Evolutionary conservation across 108 stramenopile genomes (phyloP), one percentile per base, ranked within the genome.

Genomic region (Conticribra weissflogii): DNA sequence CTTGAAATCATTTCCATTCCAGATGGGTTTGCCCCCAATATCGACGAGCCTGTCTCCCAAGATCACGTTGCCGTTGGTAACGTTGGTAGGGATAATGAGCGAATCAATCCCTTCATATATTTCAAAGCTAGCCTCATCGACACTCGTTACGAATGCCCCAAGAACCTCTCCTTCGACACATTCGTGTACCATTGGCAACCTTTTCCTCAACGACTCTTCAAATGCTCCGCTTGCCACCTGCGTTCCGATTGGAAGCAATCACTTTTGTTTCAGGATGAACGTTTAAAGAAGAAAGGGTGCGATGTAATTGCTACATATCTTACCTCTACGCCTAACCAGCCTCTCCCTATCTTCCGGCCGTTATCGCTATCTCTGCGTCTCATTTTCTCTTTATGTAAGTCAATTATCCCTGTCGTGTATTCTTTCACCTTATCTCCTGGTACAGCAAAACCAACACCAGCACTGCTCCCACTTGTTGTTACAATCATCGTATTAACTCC

Each of bases 401-500:
- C 75, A 18, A 81, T 34, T 28, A 76, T 76, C 4, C 54, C 33
- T 19, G 56, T 49, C 9, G 75, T 62, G 24, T 33, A 58, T 23
- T 74, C 81, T 63, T 86, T 85, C 25, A 98, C 88, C 16, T 95
- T 85, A 77, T 98, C 97, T 15, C 89, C 69, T 21, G 97, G 97
- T 27, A 98, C 94, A 28, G 97, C 97, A 80, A 98, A 98, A 16
- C 97, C 97, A 47, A 98, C 91, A 0, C 97, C 97, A 2, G 96
- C 88, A 44, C 78, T 81, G 16, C 88, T 94, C 3, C 97, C 97
- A 3, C 84, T 81, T 5, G 95, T 86, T 0, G 87, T 87, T 34
- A 92, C 93, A 30, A 98, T 98, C 28, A 96, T 96, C 9, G 97
- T 97, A 69, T 97, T 97, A 79, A 97, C 93, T 41, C 97, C 97